phyloP scores from a whole-genome alignment of 2,329 filamentous ascomycete genomes.

The Trichoderma polysporum region DNA sequence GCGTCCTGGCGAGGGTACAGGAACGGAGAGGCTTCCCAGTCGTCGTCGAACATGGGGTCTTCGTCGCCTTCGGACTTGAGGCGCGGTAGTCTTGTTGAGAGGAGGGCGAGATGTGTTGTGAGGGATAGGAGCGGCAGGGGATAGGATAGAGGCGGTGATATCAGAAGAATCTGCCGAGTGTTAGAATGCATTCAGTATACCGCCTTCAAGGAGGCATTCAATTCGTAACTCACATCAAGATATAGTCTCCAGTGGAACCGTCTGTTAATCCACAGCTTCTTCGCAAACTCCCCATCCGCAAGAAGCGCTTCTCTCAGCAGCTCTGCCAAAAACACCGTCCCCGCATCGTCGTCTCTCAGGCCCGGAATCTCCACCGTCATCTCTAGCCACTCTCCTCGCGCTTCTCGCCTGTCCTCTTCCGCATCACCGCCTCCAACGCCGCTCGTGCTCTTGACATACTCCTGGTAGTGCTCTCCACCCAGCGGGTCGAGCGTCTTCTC shows the following conservation, averaged over 20 bases:
- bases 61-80: conserved; percentile 89
- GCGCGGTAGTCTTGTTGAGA: conserved; percentile 79
- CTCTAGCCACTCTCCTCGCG: conserved; percentile 75
- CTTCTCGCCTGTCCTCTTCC: conserved; percentile 41
- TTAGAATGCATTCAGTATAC: conserved; percentile 16
- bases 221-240: conserved; percentile 72
- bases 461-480: conserved; percentile 25
- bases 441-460: conserved; percentile 30
- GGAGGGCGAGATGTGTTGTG: conserved; percentile 88
- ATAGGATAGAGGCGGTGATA: conserved; percentile 90
- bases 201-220: neutral
- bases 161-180: conserved; percentile 74
- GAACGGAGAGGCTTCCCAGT: conserved; percentile 82
- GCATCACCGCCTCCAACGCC: conserved; percentile 42
- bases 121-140: conserved; percentile 89
- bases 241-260: conserved; percentile 97
- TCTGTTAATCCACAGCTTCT: conserved; percentile 79
- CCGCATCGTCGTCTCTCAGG: conserved; percentile 83
- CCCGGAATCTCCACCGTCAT: conserved; percentile 90
- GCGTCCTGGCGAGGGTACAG: conserved; percentile 63
- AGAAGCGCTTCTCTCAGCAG: conserved; percentile 88
- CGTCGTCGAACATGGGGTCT: conserved; percentile 96
- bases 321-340: conserved; percentile 80
- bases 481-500: conserved; percentile 60
- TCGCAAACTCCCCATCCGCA: conserved; percentile 66